Evolutionary conservation across 129 eudicot genomes (phyloP).

Genomic region (Pseudognaphalium luteoalbum): DNA sequence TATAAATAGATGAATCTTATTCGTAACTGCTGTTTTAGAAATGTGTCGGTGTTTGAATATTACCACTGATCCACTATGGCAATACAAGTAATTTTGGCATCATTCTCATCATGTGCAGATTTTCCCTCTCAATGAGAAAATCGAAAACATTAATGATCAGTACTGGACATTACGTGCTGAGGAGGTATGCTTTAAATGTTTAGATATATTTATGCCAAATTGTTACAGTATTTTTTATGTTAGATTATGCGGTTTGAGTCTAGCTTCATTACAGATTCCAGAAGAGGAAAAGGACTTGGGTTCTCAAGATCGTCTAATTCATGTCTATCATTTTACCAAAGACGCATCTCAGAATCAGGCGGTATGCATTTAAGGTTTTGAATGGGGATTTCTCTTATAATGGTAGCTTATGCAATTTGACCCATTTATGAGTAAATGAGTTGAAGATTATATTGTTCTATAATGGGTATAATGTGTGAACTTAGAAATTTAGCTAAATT

Average conservation of each 20-base stretch:
- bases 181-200: conserved; percentile 54
- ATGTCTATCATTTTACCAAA: conserved; percentile 75
- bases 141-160: conserved; percentile 83
- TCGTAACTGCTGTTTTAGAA: not conserved
- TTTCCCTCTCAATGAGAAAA: conserved; percentile 72
- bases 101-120: conserved; percentile 46
- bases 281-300: conserved; percentile 88
- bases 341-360: conserved; percentile 67
- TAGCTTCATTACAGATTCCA: conserved; percentile 57
- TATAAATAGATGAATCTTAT: not conserved
- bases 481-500: not conserved
- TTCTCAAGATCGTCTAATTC: conserved; percentile 73
- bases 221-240: not conserved
- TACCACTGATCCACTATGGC: not conserved
- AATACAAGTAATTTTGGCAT: not conserved
- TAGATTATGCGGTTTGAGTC: not conserved
- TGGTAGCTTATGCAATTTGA: not conserved
- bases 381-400: not conserved
- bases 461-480: not conserved
- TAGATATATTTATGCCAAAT: not conserved
- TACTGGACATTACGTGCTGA: conserved; percentile 96
- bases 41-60: not conserved
- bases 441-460: not conserved
- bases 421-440: not conserved
- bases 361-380: conserved; percentile 23